These are phyloP conservation scores for Malassezia pachydermatis DNA, from an alignment of 1,284 basidiomycete species.

Conservation along the genomic window DNA sequence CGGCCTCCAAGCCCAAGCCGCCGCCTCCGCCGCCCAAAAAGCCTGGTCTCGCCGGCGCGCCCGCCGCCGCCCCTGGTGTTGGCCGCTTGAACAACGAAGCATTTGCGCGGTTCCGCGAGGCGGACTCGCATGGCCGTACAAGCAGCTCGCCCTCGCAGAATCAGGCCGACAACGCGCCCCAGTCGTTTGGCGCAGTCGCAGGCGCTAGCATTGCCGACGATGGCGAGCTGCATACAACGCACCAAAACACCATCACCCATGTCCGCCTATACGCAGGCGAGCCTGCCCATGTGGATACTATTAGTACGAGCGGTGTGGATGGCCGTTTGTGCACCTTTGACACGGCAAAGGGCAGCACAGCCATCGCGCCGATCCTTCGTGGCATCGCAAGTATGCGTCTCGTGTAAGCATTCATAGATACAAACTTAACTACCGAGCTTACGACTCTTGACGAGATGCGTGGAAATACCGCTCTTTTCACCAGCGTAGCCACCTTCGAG, in stretches of 20 bases:
- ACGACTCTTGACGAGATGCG: conserved; percentile 41
- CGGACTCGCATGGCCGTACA: conserved; percentile 67
- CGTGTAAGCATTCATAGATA: conserved; percentile 11
- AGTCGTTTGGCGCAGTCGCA: conserved; percentile 53
- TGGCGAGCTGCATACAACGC: conserved; percentile 60
- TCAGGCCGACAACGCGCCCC: conserved; percentile 54
- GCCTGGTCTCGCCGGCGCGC: conserved; percentile 20
- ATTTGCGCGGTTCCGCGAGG: conserved; percentile 87
- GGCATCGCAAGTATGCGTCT: conserved; percentile 33
- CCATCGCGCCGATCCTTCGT: conserved; percentile 28
- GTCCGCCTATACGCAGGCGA: conserved; percentile 49
- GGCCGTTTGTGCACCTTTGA: conserved; percentile 87
- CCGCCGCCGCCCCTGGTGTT: conserved; percentile 51
- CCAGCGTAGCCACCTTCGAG: conserved; percentile 43
- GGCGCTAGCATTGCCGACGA: conserved; percentile 60
- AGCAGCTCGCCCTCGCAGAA: conserved; percentile 44
- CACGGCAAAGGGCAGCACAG: conserved; percentile 53
- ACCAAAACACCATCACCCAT: conserved; percentile 96
- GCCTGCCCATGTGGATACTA: conserved; percentile 55
- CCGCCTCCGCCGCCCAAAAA: conserved; percentile 41
- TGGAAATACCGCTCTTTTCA: conserved; percentile 44
- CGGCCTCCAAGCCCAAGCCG: conserved; percentile 36
- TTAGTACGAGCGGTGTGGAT: conserved; percentile 90
- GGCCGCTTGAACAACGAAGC: conserved; percentile 87
- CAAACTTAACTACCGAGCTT: conserved; percentile 28